Percentiles rank a stretch among this genome's conserved stretches.
Conservation (phyloP, 192 early-diverging fungal species). For the Linnemannia elongata region DNA sequence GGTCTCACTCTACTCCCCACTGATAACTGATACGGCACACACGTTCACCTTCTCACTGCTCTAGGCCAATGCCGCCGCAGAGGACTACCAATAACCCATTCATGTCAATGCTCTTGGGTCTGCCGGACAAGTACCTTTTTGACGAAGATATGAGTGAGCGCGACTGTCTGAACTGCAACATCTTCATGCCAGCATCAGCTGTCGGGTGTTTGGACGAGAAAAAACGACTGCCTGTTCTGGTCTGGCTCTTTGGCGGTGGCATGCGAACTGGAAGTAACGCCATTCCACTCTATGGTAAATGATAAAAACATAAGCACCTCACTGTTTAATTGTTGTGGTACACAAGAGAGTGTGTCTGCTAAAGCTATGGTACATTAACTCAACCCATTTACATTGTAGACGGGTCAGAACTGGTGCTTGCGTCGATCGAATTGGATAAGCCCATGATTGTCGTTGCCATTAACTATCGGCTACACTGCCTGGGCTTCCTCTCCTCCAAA, state of each 20-base stretch:
- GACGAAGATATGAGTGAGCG: constrained; percentile 34
- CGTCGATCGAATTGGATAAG: constrained; percentile 7
- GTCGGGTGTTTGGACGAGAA: not conserved
- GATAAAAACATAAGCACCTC: not conserved
- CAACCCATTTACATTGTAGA: not conserved
- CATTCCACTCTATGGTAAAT: constrained; percentile 34
- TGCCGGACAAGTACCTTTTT: constrained; percentile 32
- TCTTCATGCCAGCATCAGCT: constrained; percentile 49
- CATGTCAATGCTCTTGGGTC: constrained; percentile 14
- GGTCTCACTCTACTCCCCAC: not conserved
- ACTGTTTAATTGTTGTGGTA: not conserved
- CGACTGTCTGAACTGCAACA: constrained; percentile 65
- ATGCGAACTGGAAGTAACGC: constrained; percentile 39
- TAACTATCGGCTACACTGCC: constrained; percentile 56
- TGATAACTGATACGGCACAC: not conserved
- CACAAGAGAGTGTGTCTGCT: not conserved
- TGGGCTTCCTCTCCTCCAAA: constrained; percentile 49
- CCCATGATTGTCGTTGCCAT: constrained; percentile 52
- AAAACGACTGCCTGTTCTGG: constrained; percentile 36
- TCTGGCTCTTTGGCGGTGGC: constrained; percentile 50
- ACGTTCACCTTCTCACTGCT: not conserved
- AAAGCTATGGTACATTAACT: constrained; percentile 25
- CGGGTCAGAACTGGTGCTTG: not conserved
- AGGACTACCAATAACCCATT: constrained; percentile 26
- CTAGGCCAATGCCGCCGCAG: constrained; percentile 37